Base-by-base conservation (phyloP, 192 early-diverging fungal genomes). In the Entomortierella parvispora region DNA sequence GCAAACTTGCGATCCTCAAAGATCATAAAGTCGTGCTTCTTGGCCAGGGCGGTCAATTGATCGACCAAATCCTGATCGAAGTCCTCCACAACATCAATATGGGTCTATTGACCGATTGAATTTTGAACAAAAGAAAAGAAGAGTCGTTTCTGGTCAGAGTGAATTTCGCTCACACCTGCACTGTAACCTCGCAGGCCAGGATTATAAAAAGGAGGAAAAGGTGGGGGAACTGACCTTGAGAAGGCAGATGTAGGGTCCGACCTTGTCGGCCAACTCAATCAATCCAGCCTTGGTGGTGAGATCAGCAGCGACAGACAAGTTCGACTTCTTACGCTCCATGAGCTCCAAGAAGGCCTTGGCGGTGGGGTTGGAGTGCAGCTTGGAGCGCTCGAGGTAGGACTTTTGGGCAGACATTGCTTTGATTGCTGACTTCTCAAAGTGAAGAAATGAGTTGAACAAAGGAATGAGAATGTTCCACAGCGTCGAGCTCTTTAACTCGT, bases 1-100 rank as follows among this genome's bases (percentile, higher is more conserved):
- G 96, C 96, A 86, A 99, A 99, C 84, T 99, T 99, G 81, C 97
- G 91, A 83, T 99, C 97, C 75, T 99, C 97, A 78, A 99, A 99
- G 69, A 99, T 98, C 82, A 99, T 64, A 83, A 97, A 99, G 69
- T 94, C 88, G 80, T 98, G 96, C 79, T 93, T 92, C 42, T 86
- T 82, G 17, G 93, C 88, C 58, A 99, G 87, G 0, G 74, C 87
- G 40, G 83, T 80, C 26, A 99, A 90, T 69, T 90, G 83, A 9
- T 71, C 82, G 20, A 94, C 88, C 56, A 97, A 80, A 68, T 96
- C 92, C 33, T 79, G 66, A 79, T 97, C 96, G 91, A 98, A 99
- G 84, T 99, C 97, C 12, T 85, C 81, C 17, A 99, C 83, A 53
- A 97, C 88, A 81, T 99, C 97, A 59, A 97, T 92, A 69, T 99